Base-by-base conservation (phyloP, 2,329 filamentous ascomycete genomes). In the Claviceps arundinis region DNA sequence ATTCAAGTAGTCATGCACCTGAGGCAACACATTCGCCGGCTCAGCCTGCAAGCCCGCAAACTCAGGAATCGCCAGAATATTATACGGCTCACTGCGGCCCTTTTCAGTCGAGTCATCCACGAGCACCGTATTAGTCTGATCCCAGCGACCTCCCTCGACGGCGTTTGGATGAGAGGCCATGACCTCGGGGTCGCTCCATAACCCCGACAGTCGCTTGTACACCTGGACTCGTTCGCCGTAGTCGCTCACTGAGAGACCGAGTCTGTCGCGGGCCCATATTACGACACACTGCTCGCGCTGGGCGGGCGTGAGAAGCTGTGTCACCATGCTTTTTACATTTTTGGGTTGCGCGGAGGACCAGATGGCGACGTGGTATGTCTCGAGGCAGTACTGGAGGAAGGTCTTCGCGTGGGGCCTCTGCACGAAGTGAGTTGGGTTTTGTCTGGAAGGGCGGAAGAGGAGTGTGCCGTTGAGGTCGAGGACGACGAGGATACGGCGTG, bases 391-490 rank as follows among this genome's bases (percentile, higher is more conserved):
- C 30, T 75, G 62, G 3, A 97, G 70, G 65, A 98, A 96, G 0
- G 70, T 58, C 2, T 70, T 60, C 1, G 93, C 76, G 56, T 82
- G 75, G 0, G 87, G 87, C 1, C 93, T 84, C 57, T 76, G 69
- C 44, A 81, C 68, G 63, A 89, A 87, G 43, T 66, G 64, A 9
- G 72, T 75, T 6, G 69, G 67, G 1, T 61, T 62, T 26, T 64
- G 64, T 46, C 72, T 71, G 50, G 72, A 73, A 8, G 81, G 83
- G 5, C 93, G 85, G 68, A 79, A 76, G 38, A 97, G 77, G 1
- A 98, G 75, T 0, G 91, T 96, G 56, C 93, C 93, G 66, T 97
- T 98, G 40, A 98, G 78, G 68, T 98, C 93, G 56, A 97, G 79
- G 47, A 97, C 79, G 49, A 98, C 74, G 22, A 98, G 80, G 37